Evolutionary conservation across 768 basidiomycete genomes (phyloP).

Genomic region (Suillus americanus): DNA sequence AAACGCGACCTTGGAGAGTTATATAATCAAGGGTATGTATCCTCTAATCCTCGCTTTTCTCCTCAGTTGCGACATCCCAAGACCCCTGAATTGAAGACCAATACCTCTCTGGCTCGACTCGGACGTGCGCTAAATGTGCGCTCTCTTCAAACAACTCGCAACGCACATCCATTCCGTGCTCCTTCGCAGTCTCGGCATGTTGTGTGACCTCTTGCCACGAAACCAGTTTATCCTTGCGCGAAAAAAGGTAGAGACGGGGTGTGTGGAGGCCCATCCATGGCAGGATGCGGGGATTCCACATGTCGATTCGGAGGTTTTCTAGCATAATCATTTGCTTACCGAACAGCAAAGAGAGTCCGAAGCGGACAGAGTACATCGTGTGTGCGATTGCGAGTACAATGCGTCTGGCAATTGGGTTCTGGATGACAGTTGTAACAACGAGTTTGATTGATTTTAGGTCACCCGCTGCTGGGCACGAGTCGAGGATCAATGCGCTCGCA

Average conservation of each 20-base stretch:
- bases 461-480: slow-evolving; percentile 21
- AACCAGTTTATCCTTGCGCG: slow-evolving; percentile 30
- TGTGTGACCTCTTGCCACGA: slow-evolving; percentile 25
- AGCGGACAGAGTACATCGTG: slow-evolving; percentile 10
- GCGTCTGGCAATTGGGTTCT: slow-evolving; percentile 19
- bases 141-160: slow-evolving; percentile 33
- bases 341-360: slow-evolving; percentile 13
- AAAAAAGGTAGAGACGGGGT: slow-evolving; percentile 38
- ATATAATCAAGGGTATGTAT: neutral
- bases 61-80: slow-evolving; percentile 17
- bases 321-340: slow-evolving; percentile 15
- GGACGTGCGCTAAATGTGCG: slow-evolving; percentile 35
- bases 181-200: slow-evolving; percentile 25
- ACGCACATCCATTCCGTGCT: slow-evolving; percentile 23
- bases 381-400: slow-evolving; percentile 15
- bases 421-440: slow-evolving; percentile 21
- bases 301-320: slow-evolving; percentile 8
- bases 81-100: slow-evolving; percentile 23
- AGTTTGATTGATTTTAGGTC: slow-evolving; percentile 13
- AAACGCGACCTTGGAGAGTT: neutral
- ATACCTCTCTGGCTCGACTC: slow-evolving; percentile 25
- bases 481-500: slow-evolving; percentile 21
- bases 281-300: slow-evolving; percentile 25
- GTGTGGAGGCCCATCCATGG: slow-evolving; percentile 31
- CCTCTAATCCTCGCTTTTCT: neutral